phyloP scores from a whole-genome alignment of 2,329 filamentous ascomycete species.

The Fusarium circinatum region DNA sequence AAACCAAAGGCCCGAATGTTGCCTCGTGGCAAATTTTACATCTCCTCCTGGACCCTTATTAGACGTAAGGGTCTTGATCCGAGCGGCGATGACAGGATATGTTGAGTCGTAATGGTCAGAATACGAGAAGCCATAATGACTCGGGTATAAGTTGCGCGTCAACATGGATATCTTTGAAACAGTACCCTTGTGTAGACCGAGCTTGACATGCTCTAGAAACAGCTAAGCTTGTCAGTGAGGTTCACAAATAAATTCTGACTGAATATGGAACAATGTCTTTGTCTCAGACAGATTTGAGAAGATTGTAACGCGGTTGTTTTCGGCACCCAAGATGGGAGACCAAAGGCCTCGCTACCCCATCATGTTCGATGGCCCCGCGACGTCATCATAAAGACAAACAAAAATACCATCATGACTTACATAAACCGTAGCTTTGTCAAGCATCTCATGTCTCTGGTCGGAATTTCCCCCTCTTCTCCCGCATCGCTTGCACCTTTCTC shows the following conservation, averaged over 20 bases:
- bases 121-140: constrained; percentile 3
- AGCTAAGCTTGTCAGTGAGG: constrained; percentile 2
- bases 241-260: constrained; percentile 43
- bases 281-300: constrained; percentile 72
- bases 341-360: constrained; percentile 31
- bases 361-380: constrained; percentile 62
- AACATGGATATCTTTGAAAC: constrained; percentile 6
- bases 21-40: neutral
- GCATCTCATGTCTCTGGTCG: constrained; percentile 58
- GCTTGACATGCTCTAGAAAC: neutral
- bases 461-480: constrained; percentile 72
- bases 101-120: neutral
- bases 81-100: neutral
- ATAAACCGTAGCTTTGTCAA: constrained; percentile 5
- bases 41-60: neutral
- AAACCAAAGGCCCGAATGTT: constrained; percentile 24
- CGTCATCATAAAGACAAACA: constrained; percentile 57
- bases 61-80: constrained; percentile 1
- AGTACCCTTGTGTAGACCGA: neutral
- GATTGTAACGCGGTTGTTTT: constrained; percentile 73
- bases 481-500: constrained; percentile 77
- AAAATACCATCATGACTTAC: constrained; percentile 20
- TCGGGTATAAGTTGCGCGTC: constrained; percentile 2
- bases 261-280: constrained; percentile 20
- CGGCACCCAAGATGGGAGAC: constrained; percentile 58